Conservation (phyloP, 2,329 filamentous ascomycete genomes). For the Paraphaeosphaeria sporulosa region DNA sequence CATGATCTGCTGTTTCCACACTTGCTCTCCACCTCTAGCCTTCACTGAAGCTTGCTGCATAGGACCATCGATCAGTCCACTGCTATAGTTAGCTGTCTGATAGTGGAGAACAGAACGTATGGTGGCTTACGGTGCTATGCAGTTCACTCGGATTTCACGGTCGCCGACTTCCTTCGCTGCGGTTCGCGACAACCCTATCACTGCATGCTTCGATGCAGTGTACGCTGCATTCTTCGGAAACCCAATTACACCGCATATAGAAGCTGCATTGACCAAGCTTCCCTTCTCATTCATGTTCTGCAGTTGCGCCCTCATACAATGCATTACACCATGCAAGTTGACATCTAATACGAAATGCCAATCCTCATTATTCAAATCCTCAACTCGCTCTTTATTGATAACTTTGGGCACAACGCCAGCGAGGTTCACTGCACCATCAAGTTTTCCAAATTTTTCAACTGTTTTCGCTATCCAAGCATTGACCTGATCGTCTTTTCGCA, state of each 20-base stretch:
- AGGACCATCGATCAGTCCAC: constrained; percentile 6
- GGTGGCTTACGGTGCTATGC: constrained; percentile 33
- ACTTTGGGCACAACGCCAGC: constrained; percentile 40
- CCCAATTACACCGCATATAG: constrained; percentile 59
- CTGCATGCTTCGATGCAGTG: constrained; percentile 45
- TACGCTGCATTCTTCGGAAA: constrained; percentile 47
- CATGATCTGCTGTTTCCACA: constrained; percentile 23
- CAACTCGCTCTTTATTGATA: constrained; percentile 12
- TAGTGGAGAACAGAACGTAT: too few relatives aligned
- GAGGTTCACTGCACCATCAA: constrained; percentile 50
- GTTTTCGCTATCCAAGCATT: constrained; percentile 44
- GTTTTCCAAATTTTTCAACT: constrained; percentile 38
- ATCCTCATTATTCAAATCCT: constrained; percentile 25
- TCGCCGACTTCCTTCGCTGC: constrained; percentile 47
- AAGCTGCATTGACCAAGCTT: constrained; percentile 54
- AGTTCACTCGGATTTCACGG: constrained; percentile 34
- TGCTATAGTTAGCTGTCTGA: constrained; percentile 3
- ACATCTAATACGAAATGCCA: constrained; percentile 26
- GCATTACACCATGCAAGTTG: constrained; percentile 48
- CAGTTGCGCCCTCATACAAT: constrained; percentile 43
- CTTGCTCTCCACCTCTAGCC: constrained; percentile 19
- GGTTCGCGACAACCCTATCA: constrained; percentile 46
- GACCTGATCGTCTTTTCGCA: constrained; percentile 36
- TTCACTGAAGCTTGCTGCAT: constrained; percentile 6
- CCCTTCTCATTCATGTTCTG: constrained; percentile 47